These are phyloP conservation scores for Lentinula novae-zelandiae DNA, from an alignment of 1,284 basidiomycete genomes.

Conservation along the genomic window DNA sequence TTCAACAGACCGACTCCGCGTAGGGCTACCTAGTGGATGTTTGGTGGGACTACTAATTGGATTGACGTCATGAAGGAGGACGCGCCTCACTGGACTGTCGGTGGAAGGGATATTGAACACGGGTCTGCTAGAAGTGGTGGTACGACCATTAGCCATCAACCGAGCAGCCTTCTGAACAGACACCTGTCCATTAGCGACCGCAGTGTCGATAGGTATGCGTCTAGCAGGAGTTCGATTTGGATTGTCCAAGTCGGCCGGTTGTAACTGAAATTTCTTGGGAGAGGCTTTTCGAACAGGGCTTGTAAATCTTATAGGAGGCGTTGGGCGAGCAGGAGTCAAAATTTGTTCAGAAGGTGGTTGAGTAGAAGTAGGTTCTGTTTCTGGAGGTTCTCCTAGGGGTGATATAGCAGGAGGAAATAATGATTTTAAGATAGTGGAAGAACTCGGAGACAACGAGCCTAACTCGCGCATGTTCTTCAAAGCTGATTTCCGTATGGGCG, in stretches of 20 bases:
- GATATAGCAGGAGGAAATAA: constrained; percentile 6
- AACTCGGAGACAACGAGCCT: constrained; percentile 39
- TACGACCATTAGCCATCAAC: constrained; percentile 12
- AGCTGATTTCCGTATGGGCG: constrained; percentile 5
- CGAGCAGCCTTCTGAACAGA: constrained; percentile 43
- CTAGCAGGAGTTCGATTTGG: constrained; percentile 47
- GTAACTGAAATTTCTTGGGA: constrained; percentile 30
- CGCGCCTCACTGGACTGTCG: constrained; percentile 56
- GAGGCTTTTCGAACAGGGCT: constrained; percentile 25
- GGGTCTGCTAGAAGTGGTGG: constrained; percentile 9
- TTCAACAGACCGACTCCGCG: constrained; percentile 32
- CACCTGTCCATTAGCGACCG: constrained; percentile 42
- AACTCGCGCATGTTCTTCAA: constrained; percentile 29
- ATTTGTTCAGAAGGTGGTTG: constrained; percentile 10
- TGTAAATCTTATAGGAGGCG: constrained; percentile 25
- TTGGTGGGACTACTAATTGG: not conserved
- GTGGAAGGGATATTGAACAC: constrained; percentile 30
- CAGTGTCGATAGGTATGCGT: constrained; percentile 52
- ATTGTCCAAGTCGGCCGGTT: constrained; percentile 17
- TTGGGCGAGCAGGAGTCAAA: constrained; percentile 16
- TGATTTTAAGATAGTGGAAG: constrained; percentile 29
- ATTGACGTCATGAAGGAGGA: constrained; percentile 32
- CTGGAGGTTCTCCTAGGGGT: not conserved
- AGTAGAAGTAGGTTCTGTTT: not conserved
- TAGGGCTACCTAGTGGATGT: not conserved